These are phyloP conservation scores for Aspergillus aculeatus DNA, from an alignment of 2,329 filamentous ascomycete genomes.

Conservation along the genomic window DNA sequence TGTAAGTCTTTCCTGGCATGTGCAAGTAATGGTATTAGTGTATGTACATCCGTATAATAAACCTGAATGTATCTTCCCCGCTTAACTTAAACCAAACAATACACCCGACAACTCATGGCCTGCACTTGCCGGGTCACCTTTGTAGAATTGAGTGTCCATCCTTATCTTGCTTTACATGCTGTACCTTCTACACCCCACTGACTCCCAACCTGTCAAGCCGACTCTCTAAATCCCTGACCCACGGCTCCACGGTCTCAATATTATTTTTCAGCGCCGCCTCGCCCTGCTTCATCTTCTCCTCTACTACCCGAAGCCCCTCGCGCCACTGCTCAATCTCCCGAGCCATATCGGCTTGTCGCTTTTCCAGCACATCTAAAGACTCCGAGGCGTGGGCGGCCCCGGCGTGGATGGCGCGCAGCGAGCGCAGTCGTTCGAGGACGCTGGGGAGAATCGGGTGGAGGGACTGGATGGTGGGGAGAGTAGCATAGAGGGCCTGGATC, in stretches of 20 bases:
- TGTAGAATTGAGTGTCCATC: not conserved
- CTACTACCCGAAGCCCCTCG: slow-evolving; percentile 74
- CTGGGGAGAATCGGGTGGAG: slow-evolving; percentile 81
- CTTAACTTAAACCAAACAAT: not conserved
- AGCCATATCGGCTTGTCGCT: slow-evolving; percentile 76
- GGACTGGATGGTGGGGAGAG: slow-evolving; percentile 82
- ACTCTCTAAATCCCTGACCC: slow-evolving; percentile 83
- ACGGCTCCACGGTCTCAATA: slow-evolving; percentile 78
- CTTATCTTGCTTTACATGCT: not conserved
- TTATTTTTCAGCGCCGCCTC: slow-evolving; percentile 73
- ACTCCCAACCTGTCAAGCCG: slow-evolving; percentile 64
- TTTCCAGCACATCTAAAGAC: slow-evolving; percentile 74
- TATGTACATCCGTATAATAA: not conserved
- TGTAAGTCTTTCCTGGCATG: not conserved
- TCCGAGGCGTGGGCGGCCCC: slow-evolving; percentile 80
- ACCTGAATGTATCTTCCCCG: not conserved
- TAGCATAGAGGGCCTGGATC: slow-evolving; percentile 87
- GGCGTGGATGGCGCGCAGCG: slow-evolving; percentile 78
- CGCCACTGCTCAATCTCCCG: slow-evolving; percentile 83
- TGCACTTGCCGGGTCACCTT: not conserved
- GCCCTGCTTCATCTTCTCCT: slow-evolving; percentile 69
- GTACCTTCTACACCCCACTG: slow-evolving; percentile 1
- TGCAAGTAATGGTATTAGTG: not conserved
- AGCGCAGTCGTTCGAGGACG: slow-evolving; percentile 79
- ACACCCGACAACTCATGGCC: not conserved